Evolutionary conservation across 768 basidiomycete genomes (phyloP).

Genomic region (Naganishia vaughanmartiniae): DNA sequence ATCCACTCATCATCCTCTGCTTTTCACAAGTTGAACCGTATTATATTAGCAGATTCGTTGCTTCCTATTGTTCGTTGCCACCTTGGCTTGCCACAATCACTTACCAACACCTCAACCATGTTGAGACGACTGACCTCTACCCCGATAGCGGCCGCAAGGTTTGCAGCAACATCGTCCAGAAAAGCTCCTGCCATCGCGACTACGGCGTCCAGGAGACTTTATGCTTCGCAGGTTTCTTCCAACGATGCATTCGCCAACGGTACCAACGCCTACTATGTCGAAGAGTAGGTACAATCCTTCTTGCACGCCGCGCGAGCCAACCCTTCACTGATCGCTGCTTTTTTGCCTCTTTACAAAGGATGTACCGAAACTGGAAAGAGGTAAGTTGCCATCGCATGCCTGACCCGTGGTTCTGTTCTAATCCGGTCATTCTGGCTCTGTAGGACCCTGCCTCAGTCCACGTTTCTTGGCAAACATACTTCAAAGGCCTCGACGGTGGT

Average conservation of each 20-base stretch:
- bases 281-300: slow-evolving; percentile 56
- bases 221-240: slow-evolving; percentile 33
- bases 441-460: slow-evolving; percentile 88
- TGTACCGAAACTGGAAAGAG: slow-evolving; percentile 71
- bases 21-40: not conserved
- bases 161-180: not conserved
- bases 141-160: slow-evolving; percentile 21
- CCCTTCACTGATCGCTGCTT: not conserved
- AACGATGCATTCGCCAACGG: slow-evolving; percentile 74
- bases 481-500: slow-evolving; percentile 86
- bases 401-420: not conserved
- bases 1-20: not conserved
- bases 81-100: not conserved
- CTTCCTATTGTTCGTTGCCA: not conserved
- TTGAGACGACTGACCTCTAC: slow-evolving; percentile 19
- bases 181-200: slow-evolving; percentile 7
- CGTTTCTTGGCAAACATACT: slow-evolving; percentile 90
- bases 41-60: not conserved
- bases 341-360: slow-evolving; percentile 52
- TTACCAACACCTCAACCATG: slow-evolving; percentile 18
- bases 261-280: slow-evolving; percentile 90
- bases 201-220: slow-evolving; percentile 16
- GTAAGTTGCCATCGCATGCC: not conserved
- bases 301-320: not conserved
- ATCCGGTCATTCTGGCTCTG: not conserved